Base-by-base conservation (phyloP, 805 yeast genomes). In the Yarrowia sp. region DNA sequence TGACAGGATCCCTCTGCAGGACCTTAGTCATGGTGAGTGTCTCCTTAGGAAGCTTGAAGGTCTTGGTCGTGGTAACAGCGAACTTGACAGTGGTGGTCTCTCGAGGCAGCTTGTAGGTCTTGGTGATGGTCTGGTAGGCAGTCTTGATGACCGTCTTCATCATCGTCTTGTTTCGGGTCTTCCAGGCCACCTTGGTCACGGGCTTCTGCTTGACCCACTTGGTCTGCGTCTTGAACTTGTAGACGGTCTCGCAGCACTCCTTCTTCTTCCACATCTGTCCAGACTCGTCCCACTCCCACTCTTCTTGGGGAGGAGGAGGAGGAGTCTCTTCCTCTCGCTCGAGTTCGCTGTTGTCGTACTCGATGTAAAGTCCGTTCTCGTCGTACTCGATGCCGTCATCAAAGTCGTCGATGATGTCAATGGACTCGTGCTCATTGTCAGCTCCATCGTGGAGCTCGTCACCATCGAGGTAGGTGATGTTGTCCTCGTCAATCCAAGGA, bases 261-360 rank as follows among this genome's bases (percentile, higher is more conserved):
- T 47, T 47, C 27, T 47, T 47, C 27, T 31, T 31, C 51, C 51
- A 44, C 38, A 31, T 3, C 29, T 47, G 55, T 14, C 38, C 55
- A 1, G 9, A 2, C 27, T 47, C 55, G 18, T 47, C 55, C 27
- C 27, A 47, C 14, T 47, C 55, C 25, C 10, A 21, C 27, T 47
- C 55, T 12, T 31, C 38, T 10, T 47, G 9, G 10, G 55, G 53
- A 19, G 53, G 36, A 6, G 55, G 38, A n/a, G n/a, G n/a, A n/a
- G n/a, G n/a, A n/a, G 19, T 14, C n/a, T 6, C 6, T 32, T 29
- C 33, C 18, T 47, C 55, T 31, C 55, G 36, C 1, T 22, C 55
- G 9, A 22, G 27, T 3, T 47, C 55, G 25, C 16, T 44, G 24
- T 44, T n/a, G 7, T 44, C 51, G 35, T 27, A 44, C 51, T 44